phyloP scores from a whole-genome alignment of 352 stramenopile species.

The Pythium rhizo-oryzae region DNA sequence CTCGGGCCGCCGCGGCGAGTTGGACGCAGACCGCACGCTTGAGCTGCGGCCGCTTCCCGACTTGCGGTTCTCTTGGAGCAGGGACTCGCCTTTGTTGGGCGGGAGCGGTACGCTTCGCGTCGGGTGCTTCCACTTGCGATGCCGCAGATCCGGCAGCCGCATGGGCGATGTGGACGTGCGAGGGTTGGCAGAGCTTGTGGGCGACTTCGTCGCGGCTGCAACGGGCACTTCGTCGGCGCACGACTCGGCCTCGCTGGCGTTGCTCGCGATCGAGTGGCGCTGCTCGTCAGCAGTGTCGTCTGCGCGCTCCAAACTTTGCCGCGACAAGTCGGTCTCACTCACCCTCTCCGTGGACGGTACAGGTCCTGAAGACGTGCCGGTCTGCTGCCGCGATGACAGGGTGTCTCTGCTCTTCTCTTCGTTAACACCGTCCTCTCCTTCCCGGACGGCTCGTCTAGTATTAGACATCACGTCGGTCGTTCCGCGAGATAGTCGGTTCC shows the following conservation, averaged over 20 bases:
- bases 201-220: not conserved
- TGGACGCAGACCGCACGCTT: conserved; percentile 14
- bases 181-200: not conserved
- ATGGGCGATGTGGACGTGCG: not conserved
- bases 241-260: conserved; percentile 14
- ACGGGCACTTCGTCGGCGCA: conserved; percentile 18
- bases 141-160: conserved; percentile 25
- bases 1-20: conserved; percentile 34
- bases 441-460: not conserved
- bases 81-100: conserved; percentile 13
- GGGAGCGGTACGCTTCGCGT: conserved; percentile 21
- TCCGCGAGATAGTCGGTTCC: not conserved
- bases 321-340: not conserved
- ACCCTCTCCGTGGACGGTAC: not conserved
- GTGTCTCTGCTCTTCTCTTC: conserved; percentile 6
- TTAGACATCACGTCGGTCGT: not conserved
- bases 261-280: conserved; percentile 7
- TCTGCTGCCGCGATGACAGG: not conserved
- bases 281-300: not conserved
- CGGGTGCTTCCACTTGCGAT: conserved; percentile 23
- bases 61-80: conserved; percentile 16
- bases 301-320: not conserved
- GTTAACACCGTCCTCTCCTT: too few species aligned
- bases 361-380: not conserved
- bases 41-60: not conserved